phyloP scores from a whole-genome alignment of 73 alveolate genomes.

The Breviolum minutum region DNA sequence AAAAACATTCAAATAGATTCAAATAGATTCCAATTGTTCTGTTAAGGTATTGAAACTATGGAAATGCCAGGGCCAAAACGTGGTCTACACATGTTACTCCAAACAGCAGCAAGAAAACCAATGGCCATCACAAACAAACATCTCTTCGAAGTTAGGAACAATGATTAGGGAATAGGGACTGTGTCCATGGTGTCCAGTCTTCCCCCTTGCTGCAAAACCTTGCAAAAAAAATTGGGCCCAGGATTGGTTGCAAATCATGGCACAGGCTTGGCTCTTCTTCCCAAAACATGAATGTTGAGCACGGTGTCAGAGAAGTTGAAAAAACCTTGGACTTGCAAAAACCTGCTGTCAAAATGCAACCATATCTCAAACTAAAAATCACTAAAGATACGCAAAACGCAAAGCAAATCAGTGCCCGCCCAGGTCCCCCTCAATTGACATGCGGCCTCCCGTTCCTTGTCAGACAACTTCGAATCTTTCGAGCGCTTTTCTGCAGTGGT shows the following conservation, averaged over 20 bases:
- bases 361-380: no score
- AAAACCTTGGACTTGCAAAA: no score
- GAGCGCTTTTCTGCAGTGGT: constrained; percentile 70
- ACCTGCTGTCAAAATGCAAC: no score
- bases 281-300: neutral
- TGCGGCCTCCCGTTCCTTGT: constrained; percentile 77
- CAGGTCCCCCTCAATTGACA: no score
- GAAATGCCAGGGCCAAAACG: no score
- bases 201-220: neutral
- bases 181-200: neutral
- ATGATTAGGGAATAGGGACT: neutral
- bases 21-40: neutral
- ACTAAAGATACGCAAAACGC: no score
- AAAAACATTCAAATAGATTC: neutral
- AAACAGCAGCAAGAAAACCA: no score
- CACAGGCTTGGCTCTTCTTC: no score
- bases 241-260: neutral
- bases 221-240: neutral
- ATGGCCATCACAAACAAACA: no score
- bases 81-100: no score
- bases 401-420: no score
- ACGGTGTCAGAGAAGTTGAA: neutral
- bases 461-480: constrained; percentile 63
- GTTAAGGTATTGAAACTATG: no score
- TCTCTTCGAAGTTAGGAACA: neutral